A percentile compares a stretch with the other conserved stretches of the same genome.
phyloP scores from a whole-genome alignment of 164 flowering plant genomes.

The Nymphaea thermarum region DNA sequence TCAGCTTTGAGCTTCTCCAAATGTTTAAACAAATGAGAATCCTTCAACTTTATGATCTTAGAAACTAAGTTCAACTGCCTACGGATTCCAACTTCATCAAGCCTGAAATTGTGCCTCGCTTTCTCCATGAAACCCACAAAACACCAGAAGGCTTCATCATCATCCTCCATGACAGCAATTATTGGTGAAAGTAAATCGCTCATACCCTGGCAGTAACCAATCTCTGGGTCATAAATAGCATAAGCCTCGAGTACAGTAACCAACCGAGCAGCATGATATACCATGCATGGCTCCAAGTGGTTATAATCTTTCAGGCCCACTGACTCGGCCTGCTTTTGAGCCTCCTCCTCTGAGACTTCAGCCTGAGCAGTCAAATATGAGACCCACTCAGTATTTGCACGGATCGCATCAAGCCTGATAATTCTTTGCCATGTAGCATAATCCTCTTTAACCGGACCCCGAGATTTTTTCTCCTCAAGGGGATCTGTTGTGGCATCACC shows the following conservation, averaged over 20 bases:
- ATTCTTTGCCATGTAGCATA: slow-evolving; percentile 85
- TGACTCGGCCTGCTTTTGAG: slow-evolving; percentile 49
- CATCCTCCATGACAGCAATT: slow-evolving; percentile 38
- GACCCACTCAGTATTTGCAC: slow-evolving; percentile 79
- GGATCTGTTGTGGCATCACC: neutral
- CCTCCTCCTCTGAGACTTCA: slow-evolving; percentile 36
- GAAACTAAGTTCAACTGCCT: slow-evolving; percentile 74
- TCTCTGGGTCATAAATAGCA: slow-evolving; percentile 80
- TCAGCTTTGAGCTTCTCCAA: slow-evolving; percentile 81
- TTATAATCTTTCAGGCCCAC: slow-evolving; percentile 81
- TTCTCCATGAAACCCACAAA: slow-evolving; percentile 92
- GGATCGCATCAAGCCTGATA: slow-evolving; percentile 84
- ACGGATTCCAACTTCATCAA: slow-evolving; percentile 80
- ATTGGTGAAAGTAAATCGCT: slow-evolving; percentile 95
- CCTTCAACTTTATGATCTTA: slow-evolving; percentile 76
- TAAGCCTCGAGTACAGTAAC: slow-evolving; percentile 98
- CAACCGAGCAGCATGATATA: slow-evolving; percentile 84
- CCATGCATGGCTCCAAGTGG: slow-evolving; percentile 65
- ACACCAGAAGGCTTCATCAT: slow-evolving; percentile 95
- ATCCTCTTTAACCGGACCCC: slow-evolving; percentile 34
- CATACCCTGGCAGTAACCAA: slow-evolving; percentile 98
- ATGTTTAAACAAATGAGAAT: slow-evolving; percentile 80
- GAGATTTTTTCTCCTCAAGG: neutral
- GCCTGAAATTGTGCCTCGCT: slow-evolving; percentile 88
- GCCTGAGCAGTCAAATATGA: slow-evolving; percentile 54